Conservation (phyloP, 2,329 filamentous ascomycete genomes). For the Parastagonospora avenae region DNA sequence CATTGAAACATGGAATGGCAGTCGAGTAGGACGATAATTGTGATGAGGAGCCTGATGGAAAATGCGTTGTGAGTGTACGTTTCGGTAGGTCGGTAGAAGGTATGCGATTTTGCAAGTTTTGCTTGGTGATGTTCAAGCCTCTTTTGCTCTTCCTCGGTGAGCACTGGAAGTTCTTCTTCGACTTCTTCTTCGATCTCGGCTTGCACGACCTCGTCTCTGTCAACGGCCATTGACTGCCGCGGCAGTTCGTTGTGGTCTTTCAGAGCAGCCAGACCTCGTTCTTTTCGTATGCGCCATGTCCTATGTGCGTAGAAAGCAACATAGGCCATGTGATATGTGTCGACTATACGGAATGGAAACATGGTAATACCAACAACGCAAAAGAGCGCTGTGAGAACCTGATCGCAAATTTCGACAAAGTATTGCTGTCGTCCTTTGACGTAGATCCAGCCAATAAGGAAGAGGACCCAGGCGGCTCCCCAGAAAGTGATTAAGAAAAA, state of each 20-base stretch:
- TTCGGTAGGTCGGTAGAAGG: conserved; percentile 88
- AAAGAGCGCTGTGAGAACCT: conserved; percentile 65
- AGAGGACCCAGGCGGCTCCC: conserved; percentile 84
- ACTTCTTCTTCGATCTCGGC: conserved; percentile 9
- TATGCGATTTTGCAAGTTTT: conserved; percentile 81
- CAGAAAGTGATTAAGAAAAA: conserved; percentile 87
- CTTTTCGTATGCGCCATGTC: conserved; percentile 68
- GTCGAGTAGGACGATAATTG: conserved; percentile 77
- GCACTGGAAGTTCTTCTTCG: conserved; percentile 55
- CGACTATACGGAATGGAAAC: conserved; percentile 73
- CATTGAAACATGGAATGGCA: conserved; percentile 82
- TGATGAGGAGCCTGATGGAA: conserved; percentile 72
- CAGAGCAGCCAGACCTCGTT: conserved; percentile 64
- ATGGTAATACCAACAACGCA: conserved; percentile 67
- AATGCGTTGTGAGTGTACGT: conserved; percentile 84
- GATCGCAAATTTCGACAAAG: conserved; percentile 60
- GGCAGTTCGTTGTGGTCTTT: conserved; percentile 73
- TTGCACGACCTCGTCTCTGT: conserved; percentile 42
- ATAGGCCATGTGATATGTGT: conserved; percentile 86
- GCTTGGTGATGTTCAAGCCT: conserved; percentile 75
- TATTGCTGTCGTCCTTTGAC: conserved; percentile 72
- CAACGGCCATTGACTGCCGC: conserved; percentile 46
- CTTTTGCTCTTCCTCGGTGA: conserved; percentile 68
- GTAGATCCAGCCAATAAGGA: conserved; percentile 87
- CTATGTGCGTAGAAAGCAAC: conserved; percentile 72